phyloP scores from a whole-genome alignment of 345 rosid genomes.

The Chamaenerion angustifolium region DNA sequence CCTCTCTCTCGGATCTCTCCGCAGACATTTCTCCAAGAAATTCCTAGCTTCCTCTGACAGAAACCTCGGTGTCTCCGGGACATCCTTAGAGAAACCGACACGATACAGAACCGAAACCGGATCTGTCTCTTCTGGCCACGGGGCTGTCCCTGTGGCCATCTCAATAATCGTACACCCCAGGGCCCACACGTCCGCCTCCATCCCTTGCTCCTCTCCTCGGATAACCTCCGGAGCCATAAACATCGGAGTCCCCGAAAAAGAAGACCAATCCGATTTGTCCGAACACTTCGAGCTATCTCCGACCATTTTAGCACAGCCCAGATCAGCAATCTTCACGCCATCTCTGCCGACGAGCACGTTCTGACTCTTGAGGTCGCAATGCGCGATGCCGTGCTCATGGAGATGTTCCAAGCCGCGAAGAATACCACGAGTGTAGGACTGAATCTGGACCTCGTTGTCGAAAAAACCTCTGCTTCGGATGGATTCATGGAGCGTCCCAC shows the following conservation, averaged over 20 bases:
- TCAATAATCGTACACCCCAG: slow-evolving; percentile 66
- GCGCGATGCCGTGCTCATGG: slow-evolving; percentile 44
- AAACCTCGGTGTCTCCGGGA: slow-evolving; percentile 52
- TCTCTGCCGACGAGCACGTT: slow-evolving; percentile 45
- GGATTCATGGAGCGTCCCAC: slow-evolving; percentile 53
- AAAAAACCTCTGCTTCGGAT: slow-evolving; percentile 44
- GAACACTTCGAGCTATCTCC: background rate
- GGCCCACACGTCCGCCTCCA: slow-evolving; percentile 81
- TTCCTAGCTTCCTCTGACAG: slow-evolving; percentile 48
- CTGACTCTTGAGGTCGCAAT: slow-evolving; percentile 74
- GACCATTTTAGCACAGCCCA: slow-evolving; percentile 60
- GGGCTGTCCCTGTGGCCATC: slow-evolving; percentile 60
- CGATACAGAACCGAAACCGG: slow-evolving; percentile 51
- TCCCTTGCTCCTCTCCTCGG: slow-evolving; percentile 71
- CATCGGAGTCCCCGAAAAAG: slow-evolving; percentile 78
- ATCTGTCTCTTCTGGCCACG: slow-evolving; percentile 58
- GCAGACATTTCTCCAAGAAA: slow-evolving; percentile 55
- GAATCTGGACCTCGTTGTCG: slow-evolving; percentile 29
- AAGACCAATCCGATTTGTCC: too few relatives aligned
- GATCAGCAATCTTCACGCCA: slow-evolving; percentile 58
- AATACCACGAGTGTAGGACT: slow-evolving; percentile 4
- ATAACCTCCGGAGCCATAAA: slow-evolving; percentile 96
- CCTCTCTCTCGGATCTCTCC: slow-evolving; percentile 44
- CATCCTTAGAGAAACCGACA: slow-evolving; percentile 61
- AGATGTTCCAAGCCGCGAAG: slow-evolving; percentile 37